Base-by-base conservation (phyloP, 2,329 filamentous ascomycete species). In the Magnaporthiopsis incrustans region DNA sequence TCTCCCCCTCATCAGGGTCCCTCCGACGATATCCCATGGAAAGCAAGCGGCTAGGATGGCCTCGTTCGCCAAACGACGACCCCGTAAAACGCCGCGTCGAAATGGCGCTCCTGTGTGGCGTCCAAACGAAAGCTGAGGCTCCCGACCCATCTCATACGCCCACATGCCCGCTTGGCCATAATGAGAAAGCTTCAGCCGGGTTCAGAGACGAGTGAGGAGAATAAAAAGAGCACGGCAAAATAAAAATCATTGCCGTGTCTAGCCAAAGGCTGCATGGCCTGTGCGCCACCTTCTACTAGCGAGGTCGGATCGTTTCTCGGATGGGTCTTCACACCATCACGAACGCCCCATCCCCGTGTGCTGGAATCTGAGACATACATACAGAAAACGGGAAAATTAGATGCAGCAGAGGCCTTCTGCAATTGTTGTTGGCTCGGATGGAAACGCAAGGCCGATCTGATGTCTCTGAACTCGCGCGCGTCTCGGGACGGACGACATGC, bases 351-450 rank as follows among this genome's bases (percentile, higher is more conserved):
- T 27, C 27, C 10, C 38, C 60, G 32, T 57, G 35, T 30, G 60
- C 38, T n/a, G 25, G 18, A 62, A 62, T 62, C 60, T 62, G 56
- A 62, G 60, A 62, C 60, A 62, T 62, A 62, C 60, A 62, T 62
- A 14, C 38, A 27, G 44, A 44, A 61, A 61, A 56, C 38, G 44
- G 26, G 33, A 38, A 62, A 30, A 60, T 27, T 25, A 32, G 18
- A 27, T 26, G 27, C 26, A 27, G 44, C 22, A 27, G 32, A 32
- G 27, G 60, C 44, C 25, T 62, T 32, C 60, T 62, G 60, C 60
- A 32, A n/a, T 38, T 56, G 44, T 25, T 30, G 60, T 62, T 62
- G 60, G 60, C 22, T 30, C 38, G 60, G 60, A 25, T 12, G 26
- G 27, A 30, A 33, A 62, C 27, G 38, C 44, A 35, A 33, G 56